These are phyloP conservation scores for Rhodomyrtus tomentosa DNA, from an alignment of 345 rosid genomes.

Conservation along the genomic window DNA sequence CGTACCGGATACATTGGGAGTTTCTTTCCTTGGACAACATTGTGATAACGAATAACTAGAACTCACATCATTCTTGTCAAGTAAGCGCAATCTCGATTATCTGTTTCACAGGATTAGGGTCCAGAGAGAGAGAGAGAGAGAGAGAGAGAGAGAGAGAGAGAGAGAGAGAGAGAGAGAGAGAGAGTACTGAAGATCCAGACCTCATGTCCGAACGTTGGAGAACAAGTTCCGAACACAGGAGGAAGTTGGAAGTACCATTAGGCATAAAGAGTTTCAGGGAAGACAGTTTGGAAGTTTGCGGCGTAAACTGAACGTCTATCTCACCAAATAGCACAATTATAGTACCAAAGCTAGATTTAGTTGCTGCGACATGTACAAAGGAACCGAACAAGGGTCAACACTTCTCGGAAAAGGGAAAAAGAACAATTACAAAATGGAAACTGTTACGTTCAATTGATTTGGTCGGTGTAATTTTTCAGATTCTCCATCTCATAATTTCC, in stretches of 20 bases:
- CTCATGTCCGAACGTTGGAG: neutral
- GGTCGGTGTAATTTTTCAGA: neutral
- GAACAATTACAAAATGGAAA: neutral
- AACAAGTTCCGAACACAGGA: neutral
- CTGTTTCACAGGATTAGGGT: neutral
- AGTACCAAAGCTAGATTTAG: neutral
- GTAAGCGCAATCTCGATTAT: neutral
- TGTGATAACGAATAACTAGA: neutral
- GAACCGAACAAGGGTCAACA: neutral
- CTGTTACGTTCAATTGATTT: neutral
- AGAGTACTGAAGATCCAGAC: neutral
- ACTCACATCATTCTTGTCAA: neutral
- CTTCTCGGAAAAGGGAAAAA: neutral
- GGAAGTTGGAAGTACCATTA: neutral
- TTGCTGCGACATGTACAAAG: neutral
- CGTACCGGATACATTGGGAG: neutral
- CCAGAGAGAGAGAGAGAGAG: neutral
- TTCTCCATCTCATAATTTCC: neutral
- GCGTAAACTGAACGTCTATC: neutral
- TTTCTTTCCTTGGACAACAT: neutral
- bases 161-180: neutral
- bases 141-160: neutral
- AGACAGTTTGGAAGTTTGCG: neutral
- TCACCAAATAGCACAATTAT: neutral
- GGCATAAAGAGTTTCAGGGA: neutral